Percentiles rank a stretch among this genome's conserved stretches.
Evolutionary conservation across 208 protist species (phyloP).

Genomic region (Lotmaria passim): DNA sequence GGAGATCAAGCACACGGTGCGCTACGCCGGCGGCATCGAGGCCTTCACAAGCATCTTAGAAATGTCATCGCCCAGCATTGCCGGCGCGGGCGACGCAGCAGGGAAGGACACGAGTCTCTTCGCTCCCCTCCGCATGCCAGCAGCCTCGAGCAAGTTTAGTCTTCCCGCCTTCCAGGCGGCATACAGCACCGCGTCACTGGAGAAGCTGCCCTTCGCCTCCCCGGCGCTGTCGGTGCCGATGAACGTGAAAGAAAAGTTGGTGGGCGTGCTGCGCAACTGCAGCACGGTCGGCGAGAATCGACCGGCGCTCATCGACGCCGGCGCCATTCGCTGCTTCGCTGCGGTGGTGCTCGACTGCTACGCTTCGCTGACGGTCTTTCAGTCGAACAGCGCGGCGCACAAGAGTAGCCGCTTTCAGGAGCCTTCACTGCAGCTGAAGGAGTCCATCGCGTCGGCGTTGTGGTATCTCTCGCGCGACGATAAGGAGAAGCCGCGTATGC

Average conservation of each 20-base stretch:
- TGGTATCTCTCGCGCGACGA: conserved; percentile 91
- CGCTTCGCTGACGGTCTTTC: conserved; percentile 42
- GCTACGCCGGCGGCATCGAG: conserved; percentile 77
- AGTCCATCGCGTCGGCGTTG: conserved; percentile 87
- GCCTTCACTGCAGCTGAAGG: conserved; percentile 82
- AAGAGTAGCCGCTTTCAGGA: conserved; percentile 57
- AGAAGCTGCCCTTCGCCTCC: conserved; percentile 36
- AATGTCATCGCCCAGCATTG: conserved; percentile 56
- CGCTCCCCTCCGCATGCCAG: conserved; percentile 22
- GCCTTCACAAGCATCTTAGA: conserved; percentile 70
- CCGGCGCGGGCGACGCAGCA: conserved; percentile 31
- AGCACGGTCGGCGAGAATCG: conserved; percentile 85
- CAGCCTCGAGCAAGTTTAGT: conserved; percentile 9
- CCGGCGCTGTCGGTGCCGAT: conserved; percentile 53
- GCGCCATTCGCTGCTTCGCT: conserved; percentile 71
- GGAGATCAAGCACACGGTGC: conserved; percentile 90
- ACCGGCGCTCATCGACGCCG: conserved; percentile 52
- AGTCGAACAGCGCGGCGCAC: conserved; percentile 29
- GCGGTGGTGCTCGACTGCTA: conserved; percentile 84
- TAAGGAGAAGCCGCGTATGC: conserved; percentile 77
- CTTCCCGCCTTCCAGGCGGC: conserved; percentile 33
- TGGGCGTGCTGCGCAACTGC: conserved; percentile 91
- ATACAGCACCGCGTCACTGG: conserved; percentile 25
- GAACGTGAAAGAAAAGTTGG: conserved; percentile 83
- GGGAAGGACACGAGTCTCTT: conserved; percentile 21